Base-by-base conservation (phyloP, 1,284 basidiomycete genomes). In the Cerrena zonata region DNA sequence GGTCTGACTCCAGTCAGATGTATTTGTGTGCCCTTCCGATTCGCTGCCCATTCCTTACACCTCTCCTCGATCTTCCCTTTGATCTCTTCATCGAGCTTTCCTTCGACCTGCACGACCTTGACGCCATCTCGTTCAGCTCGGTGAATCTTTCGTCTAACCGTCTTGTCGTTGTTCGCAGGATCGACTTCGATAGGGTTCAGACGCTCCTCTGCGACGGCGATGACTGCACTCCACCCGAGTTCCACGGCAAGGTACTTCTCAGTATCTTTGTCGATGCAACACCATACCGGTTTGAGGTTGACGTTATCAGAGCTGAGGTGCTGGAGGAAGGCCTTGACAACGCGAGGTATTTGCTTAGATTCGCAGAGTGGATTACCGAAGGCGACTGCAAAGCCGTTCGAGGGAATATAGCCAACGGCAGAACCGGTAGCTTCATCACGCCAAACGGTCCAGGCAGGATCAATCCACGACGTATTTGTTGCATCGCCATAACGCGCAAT, bases 401-500 rank as follows among this genome's bases (percentile, higher is more conserved):
- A 57, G 2, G 60, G 57, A 36, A 73, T 69, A 58, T 76, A 79
- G 18, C 76, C 77, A 1, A 78, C 64, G 0, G 75, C 76, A 0
- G 74, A 75, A 21, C 76, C 77, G 0, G 72, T 77, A 21, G 63
- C 58, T 12, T 58, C 48, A 55, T 79, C 72, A 38, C 76, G 68
- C 77, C 77, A 80, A 22, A 79, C 66, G 24, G 71, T 65, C 69
- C 76, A 79, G n/a, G 75, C 67, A n/a, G 75, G 72, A 56, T 80
- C 77, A 13, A 76, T 66, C 75, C 75, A 78, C 2, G 75, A 74
- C 18, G 77, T 80, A 59, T 78, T 79, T 53, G 76, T 74, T 34
- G 77, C 74, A 55, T 79, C 76, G 37, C 78, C 77, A 59, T 78
- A 80, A 55, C 75, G 73, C 34, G 75, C 76, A 52, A 80, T 76